Conservation (phyloP, 2,329 filamentous ascomycete species). For the Bertia moriformis region DNA sequence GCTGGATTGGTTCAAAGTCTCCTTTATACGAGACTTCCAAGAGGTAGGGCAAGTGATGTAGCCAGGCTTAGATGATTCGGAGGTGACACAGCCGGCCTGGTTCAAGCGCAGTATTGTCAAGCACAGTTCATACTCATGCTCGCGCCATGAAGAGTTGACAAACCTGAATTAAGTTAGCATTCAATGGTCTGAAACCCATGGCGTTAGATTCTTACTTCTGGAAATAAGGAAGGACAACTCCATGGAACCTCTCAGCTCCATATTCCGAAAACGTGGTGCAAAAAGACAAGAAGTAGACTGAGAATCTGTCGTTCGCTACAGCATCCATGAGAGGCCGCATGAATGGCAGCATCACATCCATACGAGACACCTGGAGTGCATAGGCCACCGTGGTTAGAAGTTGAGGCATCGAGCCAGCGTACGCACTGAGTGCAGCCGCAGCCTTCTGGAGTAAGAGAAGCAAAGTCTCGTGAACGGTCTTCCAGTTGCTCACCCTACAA, state of each 20-base stretch:
- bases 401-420: not conserved
- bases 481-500: constrained; percentile 37
- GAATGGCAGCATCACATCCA: constrained; percentile 37
- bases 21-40: constrained; percentile 23
- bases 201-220: constrained; percentile 25
- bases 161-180: constrained; percentile 28
- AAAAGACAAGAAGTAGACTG: constrained; percentile 37
- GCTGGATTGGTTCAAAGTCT: constrained; percentile 17
- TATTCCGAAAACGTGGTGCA: constrained; percentile 40
- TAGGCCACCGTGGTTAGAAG: constrained; percentile 14
- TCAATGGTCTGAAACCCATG: constrained; percentile 5
- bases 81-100: constrained; percentile 17
- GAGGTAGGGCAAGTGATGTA: not conserved
- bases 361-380: constrained; percentile 36
- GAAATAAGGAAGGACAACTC: constrained; percentile 39
- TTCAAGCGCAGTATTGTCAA: constrained; percentile 22
- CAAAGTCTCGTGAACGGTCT: constrained; percentile 23
- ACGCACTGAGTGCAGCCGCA: constrained; percentile 5
- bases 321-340: constrained; percentile 31
- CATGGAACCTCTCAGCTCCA: constrained; percentile 37
- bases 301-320: constrained; percentile 25
- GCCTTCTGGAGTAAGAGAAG: constrained; percentile 16
- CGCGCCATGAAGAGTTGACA: constrained; percentile 28
- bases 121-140: constrained; percentile 24
- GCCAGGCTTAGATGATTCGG: not conserved